Evolutionary conservation across 2,329 filamentous ascomycete species (phyloP).

Genomic region (Cercospora zeina): DNA sequence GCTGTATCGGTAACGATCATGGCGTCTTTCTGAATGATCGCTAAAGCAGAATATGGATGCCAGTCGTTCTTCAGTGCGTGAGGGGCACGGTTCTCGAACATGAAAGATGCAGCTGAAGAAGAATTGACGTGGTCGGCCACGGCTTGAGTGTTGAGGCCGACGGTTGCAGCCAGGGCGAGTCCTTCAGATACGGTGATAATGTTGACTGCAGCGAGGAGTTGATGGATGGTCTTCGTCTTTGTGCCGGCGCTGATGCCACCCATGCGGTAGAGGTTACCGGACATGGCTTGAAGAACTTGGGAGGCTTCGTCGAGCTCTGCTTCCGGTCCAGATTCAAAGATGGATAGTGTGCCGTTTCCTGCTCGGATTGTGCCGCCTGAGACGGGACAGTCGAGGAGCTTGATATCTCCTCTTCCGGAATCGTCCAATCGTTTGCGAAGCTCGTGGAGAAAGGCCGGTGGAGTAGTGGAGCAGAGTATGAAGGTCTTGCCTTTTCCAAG

Average conservation of each 20-base stretch:
- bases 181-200: conserved; percentile 58
- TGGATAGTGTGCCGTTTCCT: conserved; percentile 70
- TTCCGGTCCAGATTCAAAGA: conserved; percentile 65
- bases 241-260: conserved; percentile 56
- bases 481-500: conserved; percentile 62
- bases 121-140: conserved; percentile 52
- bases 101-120: conserved; percentile 51
- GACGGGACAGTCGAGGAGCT: conserved; percentile 70
- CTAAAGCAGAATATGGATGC: conserved; percentile 48
- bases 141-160: conserved; percentile 55
- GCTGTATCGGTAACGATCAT: conserved; percentile 69
- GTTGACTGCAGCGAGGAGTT: conserved; percentile 60
- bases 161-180: conserved; percentile 56
- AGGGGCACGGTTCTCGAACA: conserved; percentile 59
- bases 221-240: conserved; percentile 60
- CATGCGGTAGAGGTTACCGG: conserved; percentile 63
- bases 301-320: conserved; percentile 58
- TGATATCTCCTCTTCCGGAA: conserved; percentile 61
- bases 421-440: conserved; percentile 59
- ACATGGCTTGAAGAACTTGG: conserved; percentile 63
- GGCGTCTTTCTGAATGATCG: conserved; percentile 52
- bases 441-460: conserved; percentile 63
- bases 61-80: conserved; percentile 55
- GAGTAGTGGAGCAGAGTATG: conserved; percentile 69
- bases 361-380: conserved; percentile 69